phyloP scores from a whole-genome alignment of 148 eudicot species.

The Beta vulgaris region DNA sequence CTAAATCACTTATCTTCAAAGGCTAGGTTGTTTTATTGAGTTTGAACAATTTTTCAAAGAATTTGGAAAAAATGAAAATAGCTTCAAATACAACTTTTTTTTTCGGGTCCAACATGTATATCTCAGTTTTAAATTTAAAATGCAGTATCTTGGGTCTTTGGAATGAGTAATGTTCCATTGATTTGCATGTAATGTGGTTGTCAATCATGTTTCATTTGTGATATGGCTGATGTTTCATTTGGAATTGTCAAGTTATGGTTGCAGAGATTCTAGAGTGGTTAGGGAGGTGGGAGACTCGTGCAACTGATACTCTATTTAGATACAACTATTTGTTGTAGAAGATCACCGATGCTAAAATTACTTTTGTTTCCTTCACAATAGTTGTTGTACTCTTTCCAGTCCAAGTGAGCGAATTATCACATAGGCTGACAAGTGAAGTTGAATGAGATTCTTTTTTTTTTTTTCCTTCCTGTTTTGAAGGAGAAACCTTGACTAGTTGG shows the following conservation, averaged over 20 bases:
- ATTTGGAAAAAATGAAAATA: too few species aligned
- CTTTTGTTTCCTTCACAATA: not conserved
- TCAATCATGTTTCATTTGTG: not conserved
- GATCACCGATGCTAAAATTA: not conserved
- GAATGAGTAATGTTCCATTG: not conserved
- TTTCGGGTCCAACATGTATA: not conserved
- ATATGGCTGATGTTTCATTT: conserved; percentile 4
- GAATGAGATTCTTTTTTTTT: too few species aligned
- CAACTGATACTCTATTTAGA: conserved; percentile 5
- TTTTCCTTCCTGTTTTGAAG: too few species aligned
- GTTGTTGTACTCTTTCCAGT: not conserved
- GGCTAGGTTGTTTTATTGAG: not conserved
- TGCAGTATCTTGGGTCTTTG: not conserved
- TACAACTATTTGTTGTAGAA: not conserved
- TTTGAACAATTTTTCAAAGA: not conserved
- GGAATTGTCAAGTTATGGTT: not conserved
- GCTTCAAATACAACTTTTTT: not conserved
- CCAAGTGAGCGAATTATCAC: not conserved
- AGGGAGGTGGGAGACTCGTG: not conserved
- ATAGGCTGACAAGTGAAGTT: not conserved
- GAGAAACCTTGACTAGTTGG: too few species aligned
- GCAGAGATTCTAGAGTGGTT: not conserved
- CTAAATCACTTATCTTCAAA: not conserved
- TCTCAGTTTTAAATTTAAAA: not conserved
- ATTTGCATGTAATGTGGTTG: not conserved